These are phyloP conservation scores for Xylaria sp. DNA, from an alignment of 2,329 filamentous ascomycete genomes.

Conservation along the genomic window DNA sequence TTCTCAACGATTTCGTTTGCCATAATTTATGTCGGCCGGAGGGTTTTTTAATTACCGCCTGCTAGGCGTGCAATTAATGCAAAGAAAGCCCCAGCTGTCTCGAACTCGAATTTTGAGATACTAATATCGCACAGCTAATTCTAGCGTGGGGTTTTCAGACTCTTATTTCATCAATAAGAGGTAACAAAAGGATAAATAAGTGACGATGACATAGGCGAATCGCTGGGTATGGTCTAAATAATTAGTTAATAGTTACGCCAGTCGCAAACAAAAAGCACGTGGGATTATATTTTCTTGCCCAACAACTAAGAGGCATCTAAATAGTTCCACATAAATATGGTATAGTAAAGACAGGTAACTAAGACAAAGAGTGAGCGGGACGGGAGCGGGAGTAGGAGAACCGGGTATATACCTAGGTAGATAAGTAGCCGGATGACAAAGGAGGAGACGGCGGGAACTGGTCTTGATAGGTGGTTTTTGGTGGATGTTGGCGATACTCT, in stretches of 20 bases:
- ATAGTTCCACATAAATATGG: conserved; percentile 16
- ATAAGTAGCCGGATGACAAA: neutral
- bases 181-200: neutral
- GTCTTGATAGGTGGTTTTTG: conserved; percentile 21
- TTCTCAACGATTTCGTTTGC: conserved; percentile 45
- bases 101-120: conserved; percentile 3
- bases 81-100: neutral
- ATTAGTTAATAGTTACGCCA: conserved; percentile 14
- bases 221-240: neutral
- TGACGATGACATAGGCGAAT: conserved; percentile 9
- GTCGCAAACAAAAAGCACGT: neutral
- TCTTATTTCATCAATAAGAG: neutral
- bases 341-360: neutral
- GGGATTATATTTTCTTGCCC: conserved; percentile 7
- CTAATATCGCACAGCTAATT: neutral
- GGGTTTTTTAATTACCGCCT: conserved; percentile 14
- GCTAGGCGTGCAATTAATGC: conserved; percentile 1
- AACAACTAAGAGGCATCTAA: neutral
- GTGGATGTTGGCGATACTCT: conserved; percentile 22
- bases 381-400: conserved; percentile 4
- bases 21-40: conserved; percentile 42
- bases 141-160: neutral
- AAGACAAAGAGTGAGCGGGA: conserved; percentile 6
- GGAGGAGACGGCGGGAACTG: neutral
- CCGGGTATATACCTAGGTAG: conserved; percentile 14